Evolutionary conservation across 352 stramenopile genomes (phyloP), one percentile per base, ranked within the genome.

Genomic region (Hyaloperonospora brassicae): DNA sequence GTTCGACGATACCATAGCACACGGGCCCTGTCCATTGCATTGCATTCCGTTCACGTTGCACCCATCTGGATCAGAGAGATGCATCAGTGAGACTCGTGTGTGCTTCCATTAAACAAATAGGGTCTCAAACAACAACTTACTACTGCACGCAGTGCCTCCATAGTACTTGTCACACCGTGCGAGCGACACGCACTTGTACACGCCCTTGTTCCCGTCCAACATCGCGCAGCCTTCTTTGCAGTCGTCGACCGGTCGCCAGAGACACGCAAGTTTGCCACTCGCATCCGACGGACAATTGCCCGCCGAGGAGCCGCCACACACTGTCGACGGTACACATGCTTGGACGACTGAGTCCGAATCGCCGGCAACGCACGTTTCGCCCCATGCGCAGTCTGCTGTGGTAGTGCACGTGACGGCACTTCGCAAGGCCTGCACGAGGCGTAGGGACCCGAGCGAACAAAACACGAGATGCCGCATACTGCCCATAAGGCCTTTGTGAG

Each of bases 161-260:
- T 81, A 86, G 64, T 88, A 88, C 21, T 68, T 52, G 54, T 93
- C 79, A 53, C 83, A 93, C 13, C 83, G 74, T n/a, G 73, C 54
- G 42, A 91, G 59, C 13, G 78, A 87, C 36, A 93, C 79, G 49
- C 80, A 93, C 53, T 89, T 91, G 67, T 91, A 91, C 46, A 89
- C 82, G 43, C 80, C 82, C 34, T 47, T 64, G 47, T 56, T 65
- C 2, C 61, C 61, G 27, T 68, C 53, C 48, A 68, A 48, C 35
- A 68, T 49, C 9, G 61, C 61, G 31, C 61, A 68, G 30, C 61
- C 61, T 17, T 41, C 57, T 2, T 35, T 68, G 44, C 57, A 68
- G 39, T 68, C 57, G 17, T 58, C 31, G 44, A 35, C 50, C 17
- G 56, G 51, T 58, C 58, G 54, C 68, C 72, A 82, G 52, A 87